phyloP scores from a whole-genome alignment of 2,329 filamentous ascomycete species.

The Apiospora hydei region DNA sequence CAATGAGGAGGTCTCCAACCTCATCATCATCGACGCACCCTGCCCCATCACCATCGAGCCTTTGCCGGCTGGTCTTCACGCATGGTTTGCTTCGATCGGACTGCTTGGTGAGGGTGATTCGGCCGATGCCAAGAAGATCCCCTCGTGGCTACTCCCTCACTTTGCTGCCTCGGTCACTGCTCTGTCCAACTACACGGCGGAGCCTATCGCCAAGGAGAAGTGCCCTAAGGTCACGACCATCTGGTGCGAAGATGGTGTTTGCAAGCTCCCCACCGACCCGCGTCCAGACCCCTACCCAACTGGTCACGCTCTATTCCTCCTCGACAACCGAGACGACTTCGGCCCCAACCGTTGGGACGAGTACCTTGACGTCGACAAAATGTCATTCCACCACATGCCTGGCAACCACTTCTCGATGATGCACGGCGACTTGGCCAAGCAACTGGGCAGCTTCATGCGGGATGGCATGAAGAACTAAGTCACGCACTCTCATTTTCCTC shows the following conservation, averaged over 20 bases:
- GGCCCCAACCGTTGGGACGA: slow-evolving; percentile 74
- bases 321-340: slow-evolving; percentile 78
- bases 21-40: slow-evolving; percentile 72
- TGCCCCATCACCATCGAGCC: slow-evolving; percentile 73
- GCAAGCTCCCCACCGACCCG: slow-evolving; percentile 70
- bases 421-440: slow-evolving; percentile 59
- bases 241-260: slow-evolving; percentile 79
- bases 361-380: slow-evolving; percentile 66
- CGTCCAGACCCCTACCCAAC: slow-evolving; percentile 67
- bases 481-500: background rate
- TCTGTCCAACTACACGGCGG: slow-evolving; percentile 72
- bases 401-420: slow-evolving; percentile 83
- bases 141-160: slow-evolving; percentile 77
- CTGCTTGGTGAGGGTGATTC: slow-evolving; percentile 70
- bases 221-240: slow-evolving; percentile 70
- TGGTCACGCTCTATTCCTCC: slow-evolving; percentile 71
- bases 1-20: slow-evolving; percentile 63
- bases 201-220: slow-evolving; percentile 64
- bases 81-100: slow-evolving; percentile 76
- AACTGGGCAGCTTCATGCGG: slow-evolving; percentile 42
- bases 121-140: slow-evolving; percentile 61
- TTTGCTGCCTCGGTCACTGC: slow-evolving; percentile 74
- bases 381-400: slow-evolving; percentile 70
- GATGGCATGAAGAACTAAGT: slow-evolving; percentile 36
- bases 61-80: slow-evolving; percentile 70